Percentiles rank a stretch among this genome's conserved stretches.
Conservation (phyloP, 805 yeast genomes). For the Yarrowia deformans region DNA sequence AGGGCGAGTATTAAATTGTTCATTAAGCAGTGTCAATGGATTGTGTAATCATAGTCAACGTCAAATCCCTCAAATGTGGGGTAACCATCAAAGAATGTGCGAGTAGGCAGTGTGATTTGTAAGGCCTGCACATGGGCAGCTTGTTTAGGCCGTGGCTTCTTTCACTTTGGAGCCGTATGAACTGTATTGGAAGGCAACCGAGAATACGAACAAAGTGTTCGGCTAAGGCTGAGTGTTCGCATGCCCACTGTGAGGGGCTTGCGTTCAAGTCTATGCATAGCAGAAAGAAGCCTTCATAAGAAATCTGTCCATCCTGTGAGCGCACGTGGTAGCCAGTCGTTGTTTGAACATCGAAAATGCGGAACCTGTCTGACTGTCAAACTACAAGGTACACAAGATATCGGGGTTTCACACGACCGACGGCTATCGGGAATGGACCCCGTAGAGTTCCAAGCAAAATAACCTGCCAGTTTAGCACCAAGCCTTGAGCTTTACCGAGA, state of each 20-base stretch:
- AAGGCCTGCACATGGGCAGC: not conserved
- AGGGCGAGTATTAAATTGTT: slow-evolving; percentile 6
- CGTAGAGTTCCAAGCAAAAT: not conserved
- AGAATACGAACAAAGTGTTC: slow-evolving; percentile 3
- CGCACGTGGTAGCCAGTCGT: no score
- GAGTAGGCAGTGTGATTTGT: not conserved
- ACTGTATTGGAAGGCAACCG: not conserved
- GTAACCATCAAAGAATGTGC: not conserved
- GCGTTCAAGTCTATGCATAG: not conserved
- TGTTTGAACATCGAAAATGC: no score
- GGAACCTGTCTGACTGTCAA: no score
- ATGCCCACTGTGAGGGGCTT: slow-evolving; percentile 3
- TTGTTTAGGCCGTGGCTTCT: not conserved
- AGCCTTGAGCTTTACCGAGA: slow-evolving; percentile 12
- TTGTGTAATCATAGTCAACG: not conserved
- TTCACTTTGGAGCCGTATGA: slow-evolving; percentile 10
- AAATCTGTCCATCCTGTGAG: no score
- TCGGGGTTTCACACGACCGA: not conserved
- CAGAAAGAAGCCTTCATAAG: not conserved
- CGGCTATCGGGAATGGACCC: not conserved
- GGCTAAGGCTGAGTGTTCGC: slow-evolving; percentile 1
- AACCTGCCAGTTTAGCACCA: slow-evolving; percentile 16
- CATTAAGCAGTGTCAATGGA: not conserved
- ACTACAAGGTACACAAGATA: not conserved
- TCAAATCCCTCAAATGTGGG: slow-evolving; percentile 7